These are phyloP conservation scores for Trichothecium sympodiale DNA, from an alignment of 2,329 filamentous ascomycete genomes.

Conservation along the genomic window DNA sequence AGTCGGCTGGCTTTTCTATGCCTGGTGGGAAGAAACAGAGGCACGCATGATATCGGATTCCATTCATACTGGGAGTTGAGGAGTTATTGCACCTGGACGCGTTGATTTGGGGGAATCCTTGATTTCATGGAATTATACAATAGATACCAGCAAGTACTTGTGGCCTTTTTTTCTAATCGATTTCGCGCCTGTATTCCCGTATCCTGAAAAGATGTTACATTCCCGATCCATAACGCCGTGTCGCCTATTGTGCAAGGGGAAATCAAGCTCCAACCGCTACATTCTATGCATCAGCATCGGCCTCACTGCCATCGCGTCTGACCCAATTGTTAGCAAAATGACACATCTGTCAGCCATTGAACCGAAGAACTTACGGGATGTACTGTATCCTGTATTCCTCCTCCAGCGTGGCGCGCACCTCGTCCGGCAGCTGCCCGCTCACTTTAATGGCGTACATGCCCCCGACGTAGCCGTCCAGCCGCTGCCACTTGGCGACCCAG, in stretches of 20 bases:
- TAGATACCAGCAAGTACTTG: constrained; percentile 20
- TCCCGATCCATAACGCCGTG: constrained; percentile 1
- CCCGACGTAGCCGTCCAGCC: constrained; percentile 75
- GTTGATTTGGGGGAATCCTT: too few relatives aligned
- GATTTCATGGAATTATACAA: too few relatives aligned
- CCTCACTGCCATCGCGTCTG: constrained; percentile 46
- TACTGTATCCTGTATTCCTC: constrained; percentile 54
- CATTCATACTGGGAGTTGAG: not conserved
- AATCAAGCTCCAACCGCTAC: constrained; percentile 6
- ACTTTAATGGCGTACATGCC: constrained; percentile 95
- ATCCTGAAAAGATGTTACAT: too few relatives aligned
- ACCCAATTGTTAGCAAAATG: constrained; percentile 2
- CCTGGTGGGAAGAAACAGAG: constrained; percentile 41
- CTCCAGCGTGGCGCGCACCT: constrained; percentile 48
- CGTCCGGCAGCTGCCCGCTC: constrained; percentile 64
- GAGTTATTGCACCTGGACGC: too few relatives aligned
- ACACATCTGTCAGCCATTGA: constrained; percentile 22
- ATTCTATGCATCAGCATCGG: constrained; percentile 32
- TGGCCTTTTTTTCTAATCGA: constrained; percentile 4
- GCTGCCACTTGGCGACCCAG: constrained; percentile 97
- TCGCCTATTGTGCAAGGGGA: not conserved
- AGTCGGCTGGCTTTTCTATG: constrained; percentile 31
- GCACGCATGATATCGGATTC: constrained; percentile 4
- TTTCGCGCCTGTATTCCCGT: not conserved
- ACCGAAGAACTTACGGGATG: constrained; percentile 48